Evolutionary conservation across 1,139 yeast species (phyloP), one percentile per base, ranked within the genome.

Genomic region (Taphrina populina): DNA sequence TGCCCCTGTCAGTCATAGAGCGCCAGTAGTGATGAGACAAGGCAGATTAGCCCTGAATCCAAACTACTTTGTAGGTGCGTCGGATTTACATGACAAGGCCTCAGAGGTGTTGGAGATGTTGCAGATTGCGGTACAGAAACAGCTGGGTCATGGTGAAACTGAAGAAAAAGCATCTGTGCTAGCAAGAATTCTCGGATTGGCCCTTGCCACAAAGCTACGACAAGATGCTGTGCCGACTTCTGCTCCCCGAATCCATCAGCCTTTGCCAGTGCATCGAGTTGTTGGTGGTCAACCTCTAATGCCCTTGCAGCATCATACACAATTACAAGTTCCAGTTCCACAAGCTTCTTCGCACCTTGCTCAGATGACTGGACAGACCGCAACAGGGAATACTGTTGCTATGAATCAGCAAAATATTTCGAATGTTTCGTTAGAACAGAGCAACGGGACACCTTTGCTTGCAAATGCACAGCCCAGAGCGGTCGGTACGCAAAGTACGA

Each of bases 141-240:
- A 58, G 24, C 35, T 58, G 13, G 60, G 60, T 4, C 46, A 53
- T 36, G 52, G 51, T 32, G 58, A 56, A 19, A 41, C 43, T 23
- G 56, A 60, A 8, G 52, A 44, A 13, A 44, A 62, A 29, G 64
- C 64, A 2, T 58, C 62, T 4, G 62, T 62, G 33, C 47, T 62
- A 11, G 64, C 64, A 20, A 61, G 62, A 27, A 63, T 63, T 5
- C 49, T 62, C 13, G 62, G 61, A 33, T 56, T 61, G 41, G 58
- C 64, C 11, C 39, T 62, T 24, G 64, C 63, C 8, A 60, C 61
- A 17, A 57, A 58, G 27, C 13, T 58, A 10, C 53, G 53, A 32
- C 52, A 58, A 39, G 40, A 45, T 1, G 43, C 52, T 6, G 46
- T 29, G 33, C 33, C 35, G 4, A 30, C 43, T 11, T 15, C 17